A percentile compares a stretch with the other conserved stretches of the same genome.
Conservation (phyloP, 768 basidiomycete species). For the Terana coerulea region DNA sequence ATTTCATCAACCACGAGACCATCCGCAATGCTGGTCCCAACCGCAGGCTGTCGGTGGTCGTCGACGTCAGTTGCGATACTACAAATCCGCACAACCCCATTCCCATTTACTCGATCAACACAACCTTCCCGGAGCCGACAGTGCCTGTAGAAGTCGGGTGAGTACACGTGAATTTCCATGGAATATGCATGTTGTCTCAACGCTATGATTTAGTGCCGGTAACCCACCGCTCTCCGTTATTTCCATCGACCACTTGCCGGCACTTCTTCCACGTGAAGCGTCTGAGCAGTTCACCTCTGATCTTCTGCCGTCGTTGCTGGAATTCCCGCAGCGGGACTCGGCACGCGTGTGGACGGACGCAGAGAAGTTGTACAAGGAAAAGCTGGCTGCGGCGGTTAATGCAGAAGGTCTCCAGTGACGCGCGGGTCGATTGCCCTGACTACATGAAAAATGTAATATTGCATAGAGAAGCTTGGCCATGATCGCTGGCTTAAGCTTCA, state of each 20-base stretch:
- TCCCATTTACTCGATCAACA: conserved; percentile 92
- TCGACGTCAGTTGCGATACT: conserved; percentile 98
- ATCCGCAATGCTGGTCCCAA: conserved; percentile 67
- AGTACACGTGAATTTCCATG: conserved; percentile 29
- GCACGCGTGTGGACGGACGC: conserved; percentile 88
- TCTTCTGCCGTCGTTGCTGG: conserved; percentile 77
- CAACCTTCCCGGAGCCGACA: conserved; percentile 89
- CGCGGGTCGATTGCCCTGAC: background rate
- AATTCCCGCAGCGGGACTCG: conserved; percentile 62
- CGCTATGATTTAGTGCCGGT: conserved; percentile 41
- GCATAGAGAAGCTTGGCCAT: background rate
- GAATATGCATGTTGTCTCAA: background rate
- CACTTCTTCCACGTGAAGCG: conserved; percentile 90
- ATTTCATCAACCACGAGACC: conserved; percentile 72
- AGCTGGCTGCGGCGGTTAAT: conserved; percentile 49
- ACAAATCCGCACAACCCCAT: conserved; percentile 98
- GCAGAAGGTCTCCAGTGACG: conserved; percentile 22
- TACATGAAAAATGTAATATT: background rate
- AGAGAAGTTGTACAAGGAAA: conserved; percentile 74
- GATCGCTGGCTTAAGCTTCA: background rate
- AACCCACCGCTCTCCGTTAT: conserved; percentile 78
- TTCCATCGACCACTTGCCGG: conserved; percentile 96
- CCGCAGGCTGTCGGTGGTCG: conserved; percentile 75
- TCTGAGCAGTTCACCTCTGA: conserved; percentile 94
- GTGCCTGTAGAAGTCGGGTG: conserved; percentile 81